A percentile compares a stretch with the other conserved stretches of the same genome.
Evolutionary conservation across 129 eudicot species (phyloP).

Genomic region (Smallanthus sonchifolius): DNA sequence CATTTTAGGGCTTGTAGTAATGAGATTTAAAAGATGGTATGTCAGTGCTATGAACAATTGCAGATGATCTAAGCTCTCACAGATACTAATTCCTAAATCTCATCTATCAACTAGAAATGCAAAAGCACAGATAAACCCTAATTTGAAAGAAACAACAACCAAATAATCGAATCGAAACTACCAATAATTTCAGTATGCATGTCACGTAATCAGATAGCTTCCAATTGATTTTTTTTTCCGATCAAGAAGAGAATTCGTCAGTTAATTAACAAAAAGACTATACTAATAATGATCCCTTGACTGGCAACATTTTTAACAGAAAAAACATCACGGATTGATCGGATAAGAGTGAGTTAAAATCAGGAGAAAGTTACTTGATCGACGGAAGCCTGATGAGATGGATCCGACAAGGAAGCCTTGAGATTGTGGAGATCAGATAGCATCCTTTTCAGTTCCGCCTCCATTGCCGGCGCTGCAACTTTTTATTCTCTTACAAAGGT

Average conservation of each 20-base stretch:
- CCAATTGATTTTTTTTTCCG: not conserved
- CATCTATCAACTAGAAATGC: not conserved
- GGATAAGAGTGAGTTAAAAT: not conserved
- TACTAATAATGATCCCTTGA: not conserved
- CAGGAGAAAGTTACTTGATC: conserved; percentile 30
- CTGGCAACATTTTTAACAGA: conserved; percentile 1
- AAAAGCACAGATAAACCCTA: conserved; percentile 4
- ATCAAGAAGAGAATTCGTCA: not conserved
- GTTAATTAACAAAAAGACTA: not conserved
- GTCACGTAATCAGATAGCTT: not conserved
- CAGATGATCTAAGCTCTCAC: not conserved
- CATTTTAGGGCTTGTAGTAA: too few species aligned
- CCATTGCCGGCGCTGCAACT: conserved; percentile 26
- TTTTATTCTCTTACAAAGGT: too few species aligned
- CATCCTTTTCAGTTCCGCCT: conserved; percentile 36
- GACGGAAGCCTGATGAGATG: conserved; percentile 40
- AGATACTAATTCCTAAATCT: not conserved
- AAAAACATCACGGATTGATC: conserved; percentile 4
- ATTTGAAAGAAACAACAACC: not conserved
- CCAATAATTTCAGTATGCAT: not conserved
- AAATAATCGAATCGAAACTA: not conserved
- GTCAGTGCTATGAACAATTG: too few species aligned
- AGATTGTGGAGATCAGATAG: conserved; percentile 43
- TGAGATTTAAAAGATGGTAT: too few species aligned
- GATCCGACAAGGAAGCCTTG: conserved; percentile 42